phyloP scores from a whole-genome alignment of 345 rosid genomes.

The Gossypium bickii region DNA sequence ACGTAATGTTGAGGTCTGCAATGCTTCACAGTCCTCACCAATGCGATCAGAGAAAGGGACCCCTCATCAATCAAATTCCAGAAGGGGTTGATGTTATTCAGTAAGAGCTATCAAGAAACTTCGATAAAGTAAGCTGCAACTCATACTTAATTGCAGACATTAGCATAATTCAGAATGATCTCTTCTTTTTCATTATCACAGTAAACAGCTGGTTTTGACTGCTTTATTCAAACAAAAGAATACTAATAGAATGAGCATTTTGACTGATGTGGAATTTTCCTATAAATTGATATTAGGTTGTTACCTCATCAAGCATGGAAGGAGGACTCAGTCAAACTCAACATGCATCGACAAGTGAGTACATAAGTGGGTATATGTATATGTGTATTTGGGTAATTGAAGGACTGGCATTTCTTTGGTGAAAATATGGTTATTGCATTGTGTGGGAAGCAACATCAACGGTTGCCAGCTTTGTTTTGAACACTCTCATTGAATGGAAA shows the following conservation, averaged over 20 bases:
- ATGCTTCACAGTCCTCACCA: slow-evolving; percentile 21
- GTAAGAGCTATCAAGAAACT: not conserved
- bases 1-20: slow-evolving; percentile 17
- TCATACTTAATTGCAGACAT: not conserved
- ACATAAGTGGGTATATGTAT: not conserved
- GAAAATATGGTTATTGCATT: slow-evolving; percentile 1
- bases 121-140: slow-evolving; percentile 2
- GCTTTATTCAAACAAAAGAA: too few relatives aligned
- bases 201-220: not conserved
- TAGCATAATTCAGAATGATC: not conserved
- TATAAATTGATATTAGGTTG: not conserved
- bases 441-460: not conserved
- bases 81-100: slow-evolving; percentile 18
- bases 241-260: not conserved
- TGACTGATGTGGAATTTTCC: not conserved
- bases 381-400: not conserved
- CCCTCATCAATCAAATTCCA: slow-evolving; percentile 14
- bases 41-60: not conserved
- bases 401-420: not conserved
- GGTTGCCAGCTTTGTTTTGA: slow-evolving; percentile 5
- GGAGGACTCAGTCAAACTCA: not conserved
- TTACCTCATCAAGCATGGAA: not conserved
- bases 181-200: not conserved
- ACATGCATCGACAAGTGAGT: not conserved
- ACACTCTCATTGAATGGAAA: slow-evolving; percentile 6